phyloP scores from a whole-genome alignment of 768 basidiomycete species.

The Naganishia vaughanmartiniae region DNA sequence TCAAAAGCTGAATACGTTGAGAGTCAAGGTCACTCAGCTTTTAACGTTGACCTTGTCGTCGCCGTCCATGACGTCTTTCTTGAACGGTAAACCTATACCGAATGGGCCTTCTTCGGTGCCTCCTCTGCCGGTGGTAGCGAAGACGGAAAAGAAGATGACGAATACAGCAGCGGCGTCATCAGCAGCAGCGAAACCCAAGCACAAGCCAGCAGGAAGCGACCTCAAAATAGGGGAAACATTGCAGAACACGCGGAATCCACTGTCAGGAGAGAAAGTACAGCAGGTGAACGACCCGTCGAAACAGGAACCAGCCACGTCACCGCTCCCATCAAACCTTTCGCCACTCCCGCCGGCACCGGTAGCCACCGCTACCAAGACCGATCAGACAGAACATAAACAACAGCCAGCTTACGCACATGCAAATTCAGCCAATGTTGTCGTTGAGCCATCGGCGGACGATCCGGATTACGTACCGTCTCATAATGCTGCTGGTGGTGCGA shows the following conservation, averaged over 20 bases:
- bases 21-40: constrained; percentile 25
- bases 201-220: not conserved
- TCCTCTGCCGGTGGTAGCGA: not conserved
- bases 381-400: not conserved
- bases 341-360: not conserved
- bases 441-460: constrained; percentile 24
- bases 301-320: not conserved
- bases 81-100: constrained; percentile 12
- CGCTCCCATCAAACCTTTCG: not conserved
- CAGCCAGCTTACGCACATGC: not conserved
- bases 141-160: not conserved
- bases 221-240: not conserved
- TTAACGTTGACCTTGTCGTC: constrained; percentile 27
- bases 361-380: not conserved
- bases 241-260: not conserved
- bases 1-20: constrained; percentile 2
- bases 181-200: not conserved
- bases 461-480: constrained; percentile 15
- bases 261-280: constrained; percentile 1
- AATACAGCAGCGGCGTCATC: not conserved
- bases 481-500: constrained; percentile 21
- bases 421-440: constrained; percentile 8
- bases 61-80: constrained; percentile 13
- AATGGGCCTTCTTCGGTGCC: not conserved
- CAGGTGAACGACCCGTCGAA: not conserved